Base-by-base conservation (phyloP, 2,329 filamentous ascomycete species). In the Penicillium sp. region DNA sequence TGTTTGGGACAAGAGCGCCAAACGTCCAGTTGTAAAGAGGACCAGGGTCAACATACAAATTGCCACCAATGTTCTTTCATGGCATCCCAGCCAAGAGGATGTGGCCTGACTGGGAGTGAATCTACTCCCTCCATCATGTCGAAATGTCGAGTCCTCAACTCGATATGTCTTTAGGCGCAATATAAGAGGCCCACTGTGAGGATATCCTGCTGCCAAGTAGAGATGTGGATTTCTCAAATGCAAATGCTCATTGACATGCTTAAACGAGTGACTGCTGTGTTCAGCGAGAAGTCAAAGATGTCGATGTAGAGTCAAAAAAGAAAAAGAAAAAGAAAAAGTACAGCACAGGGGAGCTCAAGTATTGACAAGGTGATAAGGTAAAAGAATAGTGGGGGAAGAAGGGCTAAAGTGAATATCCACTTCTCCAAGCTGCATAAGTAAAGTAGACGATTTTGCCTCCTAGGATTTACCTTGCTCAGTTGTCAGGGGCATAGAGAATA, bases 41-140 rank as follows among this genome's bases (percentile, higher is more conserved):
- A 58, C 39, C 20, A 35, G 42, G 24, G 50, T 22, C 24, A 44
- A 69, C 70, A 57, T 65, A 78, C 76, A 68, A 69, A 72, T 58
- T 77, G 74, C 76, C 75, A 78, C 76, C 75, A 78, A 57, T 75
- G 61, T 7, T 62, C 51, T 50, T 63, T 72, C 70, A 77, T 73
- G 13, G 61, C 47, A 44, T 62, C 53, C 72, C 74, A 76, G 49
- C 69, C 68, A n/a, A 75, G 58, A 42, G 69, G 59, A 20, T 60
- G 55, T 42, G 53, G 35, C 53, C 8, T 46, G 26, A 69, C 66
- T 13, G 64, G 32, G 29, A 72, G 64, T 29, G 18, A 18, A 0
- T 52, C 22, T 48, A 72, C 72, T 48, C 65, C 37, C 10, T 60
- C 60, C 71, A 74, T 55, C 22, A 37, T 72, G 18, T 29, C 46